These are phyloP conservation scores for Penicillium sp. DNA, from an alignment of 2,329 filamentous ascomycete genomes.

Conservation along the genomic window DNA sequence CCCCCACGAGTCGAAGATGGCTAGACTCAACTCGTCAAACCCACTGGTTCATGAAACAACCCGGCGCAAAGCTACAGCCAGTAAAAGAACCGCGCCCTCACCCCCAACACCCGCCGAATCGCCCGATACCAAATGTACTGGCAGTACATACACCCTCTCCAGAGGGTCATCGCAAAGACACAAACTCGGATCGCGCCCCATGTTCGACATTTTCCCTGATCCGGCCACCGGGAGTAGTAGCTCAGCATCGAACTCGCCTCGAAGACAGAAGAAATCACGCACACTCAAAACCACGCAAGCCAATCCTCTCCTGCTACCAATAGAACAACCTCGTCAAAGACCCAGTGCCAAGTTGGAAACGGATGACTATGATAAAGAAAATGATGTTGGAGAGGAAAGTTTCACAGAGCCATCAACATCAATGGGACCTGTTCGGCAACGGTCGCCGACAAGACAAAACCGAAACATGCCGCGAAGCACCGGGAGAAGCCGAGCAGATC, in stretches of 20 bases:
- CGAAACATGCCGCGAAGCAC: conserved; percentile 8
- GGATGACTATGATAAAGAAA: conserved; percentile 35
- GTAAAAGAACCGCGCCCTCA: background rate
- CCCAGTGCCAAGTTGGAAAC: conserved; percentile 26
- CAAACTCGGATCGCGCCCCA: conserved; percentile 14
- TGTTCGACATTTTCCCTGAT: conserved; percentile 33
- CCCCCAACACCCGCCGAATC: background rate
- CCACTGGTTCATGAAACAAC: conserved; percentile 5
- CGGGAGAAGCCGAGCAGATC: conserved; percentile 9
- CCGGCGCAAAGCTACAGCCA: conserved; percentile 9
- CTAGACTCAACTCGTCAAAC: conserved; percentile 26
- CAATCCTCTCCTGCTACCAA: conserved; percentile 34
- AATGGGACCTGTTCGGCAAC: conserved; percentile 17
- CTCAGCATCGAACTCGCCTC: conserved; percentile 7
- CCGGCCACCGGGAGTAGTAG: conserved; percentile 16
- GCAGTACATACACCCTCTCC: conserved; percentile 1
- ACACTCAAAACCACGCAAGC: conserved; percentile 30
- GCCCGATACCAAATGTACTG: conserved; percentile 2
- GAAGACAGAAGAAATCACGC: conserved; percentile 23
- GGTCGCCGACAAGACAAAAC: conserved; percentile 19
- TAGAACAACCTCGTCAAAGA: conserved; percentile 22
- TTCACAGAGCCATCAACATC: conserved; percentile 10
- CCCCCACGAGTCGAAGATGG: conserved; percentile 18
- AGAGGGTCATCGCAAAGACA: conserved; percentile 17
- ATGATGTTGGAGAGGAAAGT: conserved; percentile 28